Base-by-base conservation (phyloP, 345 rosid species). In the Microthlaspi erraticum region DNA sequence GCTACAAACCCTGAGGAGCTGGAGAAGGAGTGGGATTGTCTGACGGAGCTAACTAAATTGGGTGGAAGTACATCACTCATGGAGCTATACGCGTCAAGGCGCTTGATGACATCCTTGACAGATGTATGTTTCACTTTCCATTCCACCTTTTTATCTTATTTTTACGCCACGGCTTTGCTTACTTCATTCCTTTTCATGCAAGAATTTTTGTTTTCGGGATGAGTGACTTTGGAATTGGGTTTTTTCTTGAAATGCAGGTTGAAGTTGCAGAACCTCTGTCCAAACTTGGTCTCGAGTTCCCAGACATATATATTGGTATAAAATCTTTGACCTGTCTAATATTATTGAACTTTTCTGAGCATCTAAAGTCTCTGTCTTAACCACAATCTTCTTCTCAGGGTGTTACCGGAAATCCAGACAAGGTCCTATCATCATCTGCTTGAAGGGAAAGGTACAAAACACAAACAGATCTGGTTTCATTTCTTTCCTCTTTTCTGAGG, bases 271-370 rank as follows among this genome's bases (percentile, higher is more conserved):
- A 81, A 72, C 91, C 95, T 67, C 78, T 94, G 37, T 83, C 95
- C 20, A 89, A 89, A 77, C 86, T 94, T 53, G 86, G 89, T 48
- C 85, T 89, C 12, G 96, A 91, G 73, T 94, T 84, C 66, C 97
- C 99, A 7, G 99, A 94, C 70, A 81, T 94, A 48, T 82, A 77
- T 53, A 80, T 94, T 16, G 93, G 99, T 94, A 83, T 77, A 45
- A 46, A 44, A 39, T 43, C 56, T 60, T 51, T 60, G 56, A 51
- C 32, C 61, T 59, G 13, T 34, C 46, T 41, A 2, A 13, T 31
- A 34, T 17, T 13, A 53, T 17, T 65, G 11, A 60, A 62, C 33
- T 42, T 58, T 51, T 51, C n/a, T 19, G 46, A 52, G 53, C 38
- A 34, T 53, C 53, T n/a, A 7, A 46, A 29, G n/a, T 29, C 70